Conservation (phyloP, 805 yeast genomes). For the Kuraishia ogatae region DNA sequence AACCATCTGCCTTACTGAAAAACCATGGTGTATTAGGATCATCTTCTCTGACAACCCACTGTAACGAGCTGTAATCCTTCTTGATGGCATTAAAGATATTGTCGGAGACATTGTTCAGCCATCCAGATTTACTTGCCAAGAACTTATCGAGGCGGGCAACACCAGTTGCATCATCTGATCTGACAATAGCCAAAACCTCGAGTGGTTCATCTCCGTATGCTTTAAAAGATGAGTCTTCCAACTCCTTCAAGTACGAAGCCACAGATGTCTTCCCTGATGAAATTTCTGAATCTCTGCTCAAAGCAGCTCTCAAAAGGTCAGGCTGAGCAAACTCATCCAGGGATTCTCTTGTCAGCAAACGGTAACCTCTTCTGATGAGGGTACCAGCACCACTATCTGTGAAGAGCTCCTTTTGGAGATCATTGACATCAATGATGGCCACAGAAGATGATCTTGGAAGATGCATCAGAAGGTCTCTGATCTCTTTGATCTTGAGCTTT, state of each 20-base stretch:
- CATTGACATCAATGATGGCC: slow-evolving; percentile 92
- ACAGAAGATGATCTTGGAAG: slow-evolving; percentile 96
- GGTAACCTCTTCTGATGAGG: slow-evolving; percentile 93
- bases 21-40: slow-evolving; percentile 89
- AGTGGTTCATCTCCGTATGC: slow-evolving; percentile 94
- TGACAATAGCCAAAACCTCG: slow-evolving; percentile 86
- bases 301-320: slow-evolving; percentile 70
- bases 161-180: slow-evolving; percentile 29
- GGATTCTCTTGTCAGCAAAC: slow-evolving; percentile 63
- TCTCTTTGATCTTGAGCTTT: slow-evolving; percentile 92
- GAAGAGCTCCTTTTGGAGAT: slow-evolving; percentile 92
- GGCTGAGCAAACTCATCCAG: slow-evolving; percentile 62
- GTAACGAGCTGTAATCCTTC: slow-evolving; percentile 64
- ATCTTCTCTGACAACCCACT: slow-evolving; percentile 87
- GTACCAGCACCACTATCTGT: slow-evolving; percentile 99
- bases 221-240: slow-evolving; percentile 55
- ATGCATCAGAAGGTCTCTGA: slow-evolving; percentile 86
- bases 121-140: slow-evolving; percentile 79
- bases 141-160: slow-evolving; percentile 78
- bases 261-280: slow-evolving; percentile 63
- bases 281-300: slow-evolving; percentile 71
- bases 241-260: slow-evolving; percentile 69
- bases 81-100: slow-evolving; percentile 79
- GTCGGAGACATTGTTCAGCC: slow-evolving; percentile 97
- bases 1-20: slow-evolving; percentile 89